Evolutionary conservation across 805 yeast genomes (phyloP).

Genomic region (Metschnikowia cerradonensis): DNA sequence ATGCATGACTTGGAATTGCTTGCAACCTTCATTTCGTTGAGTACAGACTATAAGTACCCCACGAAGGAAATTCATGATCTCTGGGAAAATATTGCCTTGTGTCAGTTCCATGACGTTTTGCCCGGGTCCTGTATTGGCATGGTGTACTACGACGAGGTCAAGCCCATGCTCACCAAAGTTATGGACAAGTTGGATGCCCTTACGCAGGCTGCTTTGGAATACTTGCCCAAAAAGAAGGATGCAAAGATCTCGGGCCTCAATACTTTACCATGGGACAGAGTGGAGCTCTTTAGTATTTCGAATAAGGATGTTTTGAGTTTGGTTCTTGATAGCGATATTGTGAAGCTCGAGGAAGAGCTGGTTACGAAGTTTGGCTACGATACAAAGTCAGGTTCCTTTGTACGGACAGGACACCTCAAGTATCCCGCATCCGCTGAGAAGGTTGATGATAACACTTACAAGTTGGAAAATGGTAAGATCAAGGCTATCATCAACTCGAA

Average conservation of each 20-base stretch:
- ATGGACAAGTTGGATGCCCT: conserved; percentile 51
- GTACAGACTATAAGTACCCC: conserved; percentile 64
- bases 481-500: conserved; percentile 48
- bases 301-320: conserved; percentile 14
- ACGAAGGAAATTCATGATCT: conserved; percentile 56
- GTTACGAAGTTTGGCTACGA: conserved; percentile 12
- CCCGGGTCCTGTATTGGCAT: conserved; percentile 95
- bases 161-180: conserved; percentile 65
- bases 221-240: conserved; percentile 1
- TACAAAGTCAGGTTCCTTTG: conserved; percentile 13
- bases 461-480: conserved; percentile 59
- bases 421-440: conserved; percentile 49
- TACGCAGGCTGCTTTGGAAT: conserved; percentile 44
- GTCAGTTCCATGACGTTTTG: conserved; percentile 96
- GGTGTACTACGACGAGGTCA: conserved; percentile 80
- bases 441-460: conserved; percentile 37
- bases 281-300: conserved; percentile 39
- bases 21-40: conserved; percentile 70
- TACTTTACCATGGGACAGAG: conserved; percentile 64
- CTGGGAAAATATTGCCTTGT: conserved; percentile 86
- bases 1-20: conserved; percentile 83
- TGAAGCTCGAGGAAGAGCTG: conserved; percentile 5
- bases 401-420: conserved; percentile 17
- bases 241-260: conserved; percentile 29
- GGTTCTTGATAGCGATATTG: conserved; percentile 4